phyloP scores from a whole-genome alignment of 192 early-diverging fungal species.

The Rhizophlyctis rosea region DNA sequence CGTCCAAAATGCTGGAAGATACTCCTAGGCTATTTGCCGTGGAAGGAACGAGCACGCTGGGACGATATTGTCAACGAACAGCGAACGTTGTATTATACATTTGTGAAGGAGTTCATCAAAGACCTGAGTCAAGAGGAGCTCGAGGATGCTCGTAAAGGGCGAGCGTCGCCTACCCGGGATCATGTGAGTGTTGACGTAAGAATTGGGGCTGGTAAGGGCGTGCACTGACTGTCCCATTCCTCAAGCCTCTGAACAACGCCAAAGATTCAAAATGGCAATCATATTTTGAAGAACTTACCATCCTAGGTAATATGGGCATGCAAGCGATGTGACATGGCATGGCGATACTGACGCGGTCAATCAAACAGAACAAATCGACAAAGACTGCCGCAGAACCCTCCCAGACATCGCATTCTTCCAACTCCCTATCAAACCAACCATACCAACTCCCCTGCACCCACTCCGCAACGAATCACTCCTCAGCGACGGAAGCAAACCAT shows the following conservation, averaged over 20 bases:
- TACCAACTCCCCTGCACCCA: slow-evolving; percentile 5
- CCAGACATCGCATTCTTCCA: slow-evolving; percentile 77
- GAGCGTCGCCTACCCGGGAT: too few species aligned
- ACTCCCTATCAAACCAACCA: slow-evolving; percentile 47
- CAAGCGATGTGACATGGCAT: not conserved
- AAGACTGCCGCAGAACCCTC: slow-evolving; percentile 69
- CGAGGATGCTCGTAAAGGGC: slow-evolving; percentile 5
- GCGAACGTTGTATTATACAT: slow-evolving; percentile 61
- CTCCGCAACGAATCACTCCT: not conserved
- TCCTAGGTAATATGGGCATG: slow-evolving; percentile 29
- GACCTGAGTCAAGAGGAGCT: slow-evolving; percentile 43
- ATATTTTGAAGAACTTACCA: slow-evolving; percentile 58
- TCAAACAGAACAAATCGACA: slow-evolving; percentile 62
- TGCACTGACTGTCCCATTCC: not conserved
- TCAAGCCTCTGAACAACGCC: slow-evolving; percentile 40
- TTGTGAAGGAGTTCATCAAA: slow-evolving; percentile 62
- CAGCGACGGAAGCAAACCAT: not conserved
- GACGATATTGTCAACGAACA: slow-evolving; percentile 38
- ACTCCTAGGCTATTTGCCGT: slow-evolving; percentile 64
- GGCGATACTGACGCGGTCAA: not conserved
- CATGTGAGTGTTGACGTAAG: slow-evolving; percentile 8
- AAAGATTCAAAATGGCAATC: slow-evolving; percentile 58
- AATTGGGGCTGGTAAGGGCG: not conserved
- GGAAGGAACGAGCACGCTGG: slow-evolving; percentile 60
- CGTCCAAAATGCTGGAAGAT: slow-evolving; percentile 69